These are phyloP conservation scores for Daldinia caldariorum DNA, from an alignment of 495 filamentous ascomycete genomes.

Conservation along the genomic window DNA sequence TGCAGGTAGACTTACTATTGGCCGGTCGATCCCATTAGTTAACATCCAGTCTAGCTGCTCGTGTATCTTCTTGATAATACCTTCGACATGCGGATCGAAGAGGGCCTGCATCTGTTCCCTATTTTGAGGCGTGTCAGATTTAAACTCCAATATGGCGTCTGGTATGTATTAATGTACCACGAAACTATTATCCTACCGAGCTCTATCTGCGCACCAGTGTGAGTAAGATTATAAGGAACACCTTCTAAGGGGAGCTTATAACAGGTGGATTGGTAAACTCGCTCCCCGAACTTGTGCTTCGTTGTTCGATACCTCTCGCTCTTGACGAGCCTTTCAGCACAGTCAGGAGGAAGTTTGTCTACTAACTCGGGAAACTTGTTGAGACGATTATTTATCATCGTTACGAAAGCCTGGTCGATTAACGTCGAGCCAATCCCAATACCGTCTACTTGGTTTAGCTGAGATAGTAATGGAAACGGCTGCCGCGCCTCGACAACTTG, in stretches of 20 bases:
- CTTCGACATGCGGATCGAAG: conserved; percentile 66
- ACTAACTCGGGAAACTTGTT: conserved; percentile 38
- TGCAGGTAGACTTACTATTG: conserved; percentile 55
- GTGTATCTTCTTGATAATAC: conserved; percentile 63
- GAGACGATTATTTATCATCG: conserved; percentile 46
- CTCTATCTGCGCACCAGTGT: conserved; percentile 51
- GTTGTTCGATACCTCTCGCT: conserved; percentile 49
- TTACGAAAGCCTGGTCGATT: conserved; percentile 51
- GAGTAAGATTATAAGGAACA: conserved; percentile 51
- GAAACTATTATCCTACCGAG: conserved; percentile 51
- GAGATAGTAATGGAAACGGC: conserved; percentile 47
- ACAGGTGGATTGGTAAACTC: conserved; percentile 46
- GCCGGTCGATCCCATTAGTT: conserved; percentile 53
- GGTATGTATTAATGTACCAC: conserved; percentile 28
- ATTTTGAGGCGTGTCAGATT: conserved; percentile 21
- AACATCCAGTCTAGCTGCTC: conserved; percentile 64
- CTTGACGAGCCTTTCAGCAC: conserved; percentile 41
- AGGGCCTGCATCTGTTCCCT: conserved; percentile 60
- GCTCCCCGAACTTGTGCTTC: conserved; percentile 56
- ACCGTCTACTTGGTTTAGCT: conserved; percentile 51
- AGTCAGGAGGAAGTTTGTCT: conserved; percentile 45
- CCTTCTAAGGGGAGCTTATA: conserved; percentile 49
- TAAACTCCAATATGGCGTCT: background rate
- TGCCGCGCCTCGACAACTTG: conserved; percentile 44
- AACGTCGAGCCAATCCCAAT: conserved; percentile 52